phyloP scores from a whole-genome alignment of 495 filamentous ascomycete species.

The Neurospora intermedia region DNA sequence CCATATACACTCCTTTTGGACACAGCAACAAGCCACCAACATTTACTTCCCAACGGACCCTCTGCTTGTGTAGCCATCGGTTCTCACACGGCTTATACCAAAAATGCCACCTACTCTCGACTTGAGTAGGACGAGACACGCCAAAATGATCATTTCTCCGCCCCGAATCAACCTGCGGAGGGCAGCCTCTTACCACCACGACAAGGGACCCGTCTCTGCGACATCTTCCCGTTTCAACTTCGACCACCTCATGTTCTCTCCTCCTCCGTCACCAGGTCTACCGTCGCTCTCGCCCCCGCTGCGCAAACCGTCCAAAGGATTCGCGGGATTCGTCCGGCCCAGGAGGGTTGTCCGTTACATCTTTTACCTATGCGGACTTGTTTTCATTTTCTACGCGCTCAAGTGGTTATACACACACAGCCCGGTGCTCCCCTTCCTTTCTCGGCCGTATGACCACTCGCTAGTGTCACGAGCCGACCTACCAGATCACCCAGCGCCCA shows the following conservation, averaged over 20 bases:
- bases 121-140: conserved; percentile 34
- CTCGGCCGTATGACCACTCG: conserved; percentile 28
- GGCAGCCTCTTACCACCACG: conserved; percentile 37
- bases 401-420: conserved; percentile 13
- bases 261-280: conserved; percentile 52
- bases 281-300: conserved; percentile 53
- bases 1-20: background rate
- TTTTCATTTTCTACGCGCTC: conserved; percentile 26
- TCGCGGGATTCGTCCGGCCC: conserved; percentile 25
- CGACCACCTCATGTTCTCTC: conserved; percentile 51
- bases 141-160: conserved; percentile 39
- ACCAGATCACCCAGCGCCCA: conserved; percentile 46
- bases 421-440: conserved; percentile 15
- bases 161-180: conserved; percentile 41
- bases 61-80: background rate
- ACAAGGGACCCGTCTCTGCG: conserved; percentile 38
- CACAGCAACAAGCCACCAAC: background rate
- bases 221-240: conserved; percentile 49
- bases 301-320: conserved; percentile 34
- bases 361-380: conserved; percentile 30
- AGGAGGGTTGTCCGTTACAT: conserved; percentile 38
- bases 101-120: conserved; percentile 41
- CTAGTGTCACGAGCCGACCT: conserved; percentile 40
- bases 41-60: background rate
- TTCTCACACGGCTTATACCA: background rate